Conservation (phyloP, 1,139 yeast genomes). For the Protomyces gravidus region DNA sequence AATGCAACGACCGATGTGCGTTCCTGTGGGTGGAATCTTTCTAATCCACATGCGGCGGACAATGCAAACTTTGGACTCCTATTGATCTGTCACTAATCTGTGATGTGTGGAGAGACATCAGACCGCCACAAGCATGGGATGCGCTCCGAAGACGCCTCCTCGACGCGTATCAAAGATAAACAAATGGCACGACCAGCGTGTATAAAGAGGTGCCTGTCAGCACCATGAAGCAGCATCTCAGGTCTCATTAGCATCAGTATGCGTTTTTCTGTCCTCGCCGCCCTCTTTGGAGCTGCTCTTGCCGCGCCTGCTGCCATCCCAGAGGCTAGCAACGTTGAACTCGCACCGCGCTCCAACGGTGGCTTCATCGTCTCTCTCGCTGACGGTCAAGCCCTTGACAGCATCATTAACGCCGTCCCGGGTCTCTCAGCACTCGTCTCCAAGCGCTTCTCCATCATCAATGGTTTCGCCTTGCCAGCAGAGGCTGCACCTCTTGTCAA, state of each 20-base stretch:
- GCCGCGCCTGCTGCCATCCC: background rate
- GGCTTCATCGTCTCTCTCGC: background rate
- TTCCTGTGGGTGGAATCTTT: too few species aligned
- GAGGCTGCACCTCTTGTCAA: background rate
- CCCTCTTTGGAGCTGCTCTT: background rate
- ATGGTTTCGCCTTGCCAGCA: background rate
- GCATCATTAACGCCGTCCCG: background rate
- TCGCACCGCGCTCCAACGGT: background rate
- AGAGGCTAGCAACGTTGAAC: background rate
- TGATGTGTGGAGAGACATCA: too few species aligned
- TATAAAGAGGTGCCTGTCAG: too few species aligned
- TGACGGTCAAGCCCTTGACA: background rate
- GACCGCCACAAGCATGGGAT: too few species aligned
- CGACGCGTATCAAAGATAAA: background rate
- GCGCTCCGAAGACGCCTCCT: background rate
- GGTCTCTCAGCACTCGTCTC: background rate
- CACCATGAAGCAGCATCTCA: too few species aligned
- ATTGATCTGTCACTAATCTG: too few species aligned
- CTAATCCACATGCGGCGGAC: too few species aligned
- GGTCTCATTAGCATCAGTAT: background rate
- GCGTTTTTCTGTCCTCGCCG: constrained; percentile 1
- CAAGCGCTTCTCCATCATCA: background rate
- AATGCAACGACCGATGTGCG: too few species aligned
- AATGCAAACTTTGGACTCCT: too few species aligned
- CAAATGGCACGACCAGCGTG: too few species aligned